phyloP scores from a whole-genome alignment of 805 yeast species.

The Komagataella phaffii region DNA sequence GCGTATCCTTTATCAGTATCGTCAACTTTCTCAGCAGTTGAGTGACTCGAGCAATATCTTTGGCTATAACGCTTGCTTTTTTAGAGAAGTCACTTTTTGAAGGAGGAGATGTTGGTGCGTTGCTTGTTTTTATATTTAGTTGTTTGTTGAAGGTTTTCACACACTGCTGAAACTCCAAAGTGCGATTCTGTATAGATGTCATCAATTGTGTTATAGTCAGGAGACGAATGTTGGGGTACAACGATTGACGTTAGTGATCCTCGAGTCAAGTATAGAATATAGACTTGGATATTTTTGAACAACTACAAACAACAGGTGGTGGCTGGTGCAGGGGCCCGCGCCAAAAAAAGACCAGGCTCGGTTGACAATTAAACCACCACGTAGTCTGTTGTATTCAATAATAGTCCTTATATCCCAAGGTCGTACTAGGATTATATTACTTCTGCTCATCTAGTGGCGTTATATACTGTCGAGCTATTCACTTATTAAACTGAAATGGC shows the following conservation, averaged over 20 bases:
- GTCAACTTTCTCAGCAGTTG: slow-evolving; percentile 73
- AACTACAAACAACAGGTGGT: no score
- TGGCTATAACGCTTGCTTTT: slow-evolving; percentile 73
- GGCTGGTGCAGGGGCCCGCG: no score
- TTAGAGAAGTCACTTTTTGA: slow-evolving; percentile 49
- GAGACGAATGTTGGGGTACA: not conserved
- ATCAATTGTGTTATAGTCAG: not conserved
- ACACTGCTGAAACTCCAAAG: slow-evolving; percentile 86
- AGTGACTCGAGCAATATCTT: slow-evolving; percentile 79
- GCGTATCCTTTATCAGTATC: slow-evolving; percentile 8
- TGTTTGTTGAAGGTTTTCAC: slow-evolving; percentile 63
- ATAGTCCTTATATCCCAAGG: no score
- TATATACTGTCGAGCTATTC: not conserved
- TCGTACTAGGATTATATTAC: no score
- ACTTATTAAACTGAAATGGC: slow-evolving; percentile 2
- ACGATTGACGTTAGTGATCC: not conserved
- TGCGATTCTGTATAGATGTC: slow-evolving; percentile 55
- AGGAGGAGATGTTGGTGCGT: slow-evolving; percentile 18
- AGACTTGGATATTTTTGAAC: no score
- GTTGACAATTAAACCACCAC: no score
- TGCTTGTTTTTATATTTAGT: slow-evolving; percentile 17
- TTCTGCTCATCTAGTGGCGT: not conserved
- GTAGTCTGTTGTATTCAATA: no score
- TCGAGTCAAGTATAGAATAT: not conserved
- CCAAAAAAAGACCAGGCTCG: no score